phyloP scores from a whole-genome alignment of 2,329 filamentous ascomycete species.

The Cryphonectria radicalis region DNA sequence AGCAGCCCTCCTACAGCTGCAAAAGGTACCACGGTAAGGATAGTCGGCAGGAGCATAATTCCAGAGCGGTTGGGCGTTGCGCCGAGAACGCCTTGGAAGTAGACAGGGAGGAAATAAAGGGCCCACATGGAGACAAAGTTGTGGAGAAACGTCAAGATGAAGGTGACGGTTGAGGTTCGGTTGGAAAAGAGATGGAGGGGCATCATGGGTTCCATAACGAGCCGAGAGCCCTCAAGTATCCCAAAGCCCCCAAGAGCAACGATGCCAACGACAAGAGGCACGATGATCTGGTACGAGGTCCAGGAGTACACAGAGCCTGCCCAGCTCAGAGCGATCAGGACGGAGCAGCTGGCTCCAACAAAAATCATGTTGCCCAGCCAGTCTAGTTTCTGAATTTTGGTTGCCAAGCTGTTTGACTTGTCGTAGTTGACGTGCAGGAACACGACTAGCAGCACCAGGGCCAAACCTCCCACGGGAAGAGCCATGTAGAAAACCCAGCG shows the following conservation, averaged over 20 bases:
- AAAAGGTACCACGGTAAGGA: neutral
- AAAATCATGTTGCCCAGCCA: conserved; percentile 17
- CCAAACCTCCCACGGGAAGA: conserved; percentile 38
- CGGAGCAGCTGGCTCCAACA: neutral
- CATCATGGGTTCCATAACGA: conserved; percentile 40
- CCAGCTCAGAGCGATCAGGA: conserved; percentile 11
- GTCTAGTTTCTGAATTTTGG: conserved; percentile 12
- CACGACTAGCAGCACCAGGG: conserved; percentile 36
- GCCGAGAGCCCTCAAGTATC: conserved; percentile 17
- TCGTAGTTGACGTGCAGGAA: conserved; percentile 28
- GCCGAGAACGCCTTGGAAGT: conserved; percentile 1
- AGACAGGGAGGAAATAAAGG: neutral
- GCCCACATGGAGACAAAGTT: neutral
- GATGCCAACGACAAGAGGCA: conserved; percentile 3
- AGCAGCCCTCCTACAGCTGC: conserved; percentile 33
- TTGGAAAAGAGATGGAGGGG: conserved; percentile 47
- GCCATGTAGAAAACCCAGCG: conserved; percentile 33
- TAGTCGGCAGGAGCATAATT: neutral
- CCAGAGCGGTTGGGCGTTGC: neutral
- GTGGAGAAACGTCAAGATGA: neutral
- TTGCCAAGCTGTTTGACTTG: neutral
- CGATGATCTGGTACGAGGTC: conserved; percentile 5
- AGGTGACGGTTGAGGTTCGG: neutral
- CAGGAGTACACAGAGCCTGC: conserved; percentile 1
- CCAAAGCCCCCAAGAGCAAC: neutral